These are phyloP conservation scores for Poa pratensis DNA, from an alignment of 176 grass and related monocot species.

Conservation along the genomic window DNA sequence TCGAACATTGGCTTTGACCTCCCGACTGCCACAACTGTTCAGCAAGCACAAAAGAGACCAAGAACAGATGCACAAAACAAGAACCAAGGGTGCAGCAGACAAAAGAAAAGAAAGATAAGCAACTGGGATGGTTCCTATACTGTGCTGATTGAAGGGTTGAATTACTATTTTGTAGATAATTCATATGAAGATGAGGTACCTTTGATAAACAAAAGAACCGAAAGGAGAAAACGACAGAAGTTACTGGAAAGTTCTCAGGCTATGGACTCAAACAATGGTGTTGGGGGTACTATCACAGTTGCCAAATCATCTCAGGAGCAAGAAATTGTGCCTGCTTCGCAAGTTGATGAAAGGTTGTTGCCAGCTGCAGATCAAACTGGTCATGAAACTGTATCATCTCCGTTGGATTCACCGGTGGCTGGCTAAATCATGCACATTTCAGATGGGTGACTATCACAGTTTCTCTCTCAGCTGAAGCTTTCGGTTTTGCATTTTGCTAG, in stretches of 20 bases:
- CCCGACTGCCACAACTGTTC: neutral
- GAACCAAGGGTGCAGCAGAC: constrained; percentile 39
- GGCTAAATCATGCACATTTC: constrained; percentile 53
- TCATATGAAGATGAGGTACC: constrained; percentile 58
- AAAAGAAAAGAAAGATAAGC: constrained; percentile 55
- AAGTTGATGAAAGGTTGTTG: neutral
- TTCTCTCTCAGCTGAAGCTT: constrained; percentile 13
- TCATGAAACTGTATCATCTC: constrained; percentile 22
- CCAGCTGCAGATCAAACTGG: constrained; percentile 23
- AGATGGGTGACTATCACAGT: constrained; percentile 46
- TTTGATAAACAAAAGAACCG: constrained; percentile 69
- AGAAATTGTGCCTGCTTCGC: constrained; percentile 4
- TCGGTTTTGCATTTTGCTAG: neutral
- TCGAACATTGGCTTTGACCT: constrained; percentile 21
- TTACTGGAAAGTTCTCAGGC: constrained; percentile 36
- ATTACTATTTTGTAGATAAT: constrained; percentile 48
- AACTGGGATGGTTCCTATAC: constrained; percentile 43
- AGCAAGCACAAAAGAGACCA: constrained; percentile 45
- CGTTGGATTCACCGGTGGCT: constrained; percentile 34
- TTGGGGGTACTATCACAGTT: constrained; percentile 20
- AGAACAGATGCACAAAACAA: constrained; percentile 39
- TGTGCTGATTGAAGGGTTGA: constrained; percentile 47
- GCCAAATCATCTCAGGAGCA: neutral
- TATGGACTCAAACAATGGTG: neutral
- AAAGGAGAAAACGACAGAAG: constrained; percentile 56